These are phyloP conservation scores for Metarhizium brunneum DNA, from an alignment of 2,329 filamentous ascomycete species.

Conservation along the genomic window DNA sequence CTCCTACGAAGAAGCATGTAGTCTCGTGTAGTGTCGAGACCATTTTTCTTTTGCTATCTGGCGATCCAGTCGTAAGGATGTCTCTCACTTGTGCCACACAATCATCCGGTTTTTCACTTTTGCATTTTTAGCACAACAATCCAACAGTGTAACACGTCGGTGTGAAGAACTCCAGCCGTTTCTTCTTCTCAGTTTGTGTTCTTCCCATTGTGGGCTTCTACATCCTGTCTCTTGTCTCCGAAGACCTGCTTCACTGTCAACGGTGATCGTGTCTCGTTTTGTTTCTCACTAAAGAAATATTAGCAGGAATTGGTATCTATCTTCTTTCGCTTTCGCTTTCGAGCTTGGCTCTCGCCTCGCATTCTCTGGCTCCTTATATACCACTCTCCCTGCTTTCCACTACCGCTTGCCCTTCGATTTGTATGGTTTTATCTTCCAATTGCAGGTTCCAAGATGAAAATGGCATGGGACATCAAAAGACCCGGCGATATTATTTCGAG, in stretches of 20 bases:
- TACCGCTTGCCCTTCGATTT: neutral
- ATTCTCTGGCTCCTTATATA: neutral
- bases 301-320: neutral
- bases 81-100: conserved; percentile 4
- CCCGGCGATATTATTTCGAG: conserved; percentile 4
- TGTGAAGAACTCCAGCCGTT: neutral
- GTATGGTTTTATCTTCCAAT: neutral
- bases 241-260: neutral
- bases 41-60: conserved; percentile 1
- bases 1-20: neutral
- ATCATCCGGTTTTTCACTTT: neutral
- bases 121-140: neutral
- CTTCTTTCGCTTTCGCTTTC: neutral
- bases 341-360: neutral
- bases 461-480: neutral
- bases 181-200: neutral
- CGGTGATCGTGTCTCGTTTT: neutral
- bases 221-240: neutral
- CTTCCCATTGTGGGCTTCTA: neutral
- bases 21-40: neutral
- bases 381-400: neutral
- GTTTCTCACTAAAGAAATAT: neutral
- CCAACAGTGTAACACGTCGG: neutral
- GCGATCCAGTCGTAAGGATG: neutral
- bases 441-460: conserved; percentile 1